These are phyloP conservation scores for Colletotrichum australisinense DNA, from an alignment of 2,329 filamentous ascomycete genomes.

Conservation along the genomic window DNA sequence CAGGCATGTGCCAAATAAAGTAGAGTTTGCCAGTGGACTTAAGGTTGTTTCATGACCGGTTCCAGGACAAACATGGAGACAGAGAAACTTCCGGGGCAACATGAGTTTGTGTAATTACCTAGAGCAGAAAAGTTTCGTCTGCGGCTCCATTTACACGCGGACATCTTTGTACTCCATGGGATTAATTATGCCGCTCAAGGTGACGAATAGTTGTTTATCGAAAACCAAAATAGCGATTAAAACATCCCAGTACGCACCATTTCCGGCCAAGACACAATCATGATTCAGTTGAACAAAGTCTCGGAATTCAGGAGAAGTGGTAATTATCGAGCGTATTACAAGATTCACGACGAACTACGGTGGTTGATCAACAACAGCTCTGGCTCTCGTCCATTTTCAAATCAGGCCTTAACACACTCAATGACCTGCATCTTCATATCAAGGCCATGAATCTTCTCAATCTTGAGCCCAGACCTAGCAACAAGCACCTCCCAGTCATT, in stretches of 20 bases:
- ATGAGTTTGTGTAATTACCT: too few species aligned
- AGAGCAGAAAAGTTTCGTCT: neutral
- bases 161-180: neutral
- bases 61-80: neutral
- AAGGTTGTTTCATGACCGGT: neutral
- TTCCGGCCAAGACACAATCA: neutral
- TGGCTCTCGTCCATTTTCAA: neutral
- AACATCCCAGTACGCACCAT: neutral
- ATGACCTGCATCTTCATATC: conserved; percentile 22
- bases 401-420: conserved; percentile 22
- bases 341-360: neutral
- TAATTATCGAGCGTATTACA: neutral
- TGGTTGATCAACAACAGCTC: too few species aligned
- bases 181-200: neutral
- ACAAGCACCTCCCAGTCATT: conserved; percentile 40
- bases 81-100: neutral
- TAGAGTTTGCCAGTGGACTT: neutral
- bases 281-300: neutral
- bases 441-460: conserved; percentile 39
- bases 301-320: neutral
- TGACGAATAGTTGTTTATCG: too few species aligned
- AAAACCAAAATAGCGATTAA: neutral
- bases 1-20: neutral
- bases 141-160: neutral
- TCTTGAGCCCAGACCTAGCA: conserved; percentile 40